Conservation (phyloP, 352 stramenopile species). For the Globisporangium splendens region DNA sequence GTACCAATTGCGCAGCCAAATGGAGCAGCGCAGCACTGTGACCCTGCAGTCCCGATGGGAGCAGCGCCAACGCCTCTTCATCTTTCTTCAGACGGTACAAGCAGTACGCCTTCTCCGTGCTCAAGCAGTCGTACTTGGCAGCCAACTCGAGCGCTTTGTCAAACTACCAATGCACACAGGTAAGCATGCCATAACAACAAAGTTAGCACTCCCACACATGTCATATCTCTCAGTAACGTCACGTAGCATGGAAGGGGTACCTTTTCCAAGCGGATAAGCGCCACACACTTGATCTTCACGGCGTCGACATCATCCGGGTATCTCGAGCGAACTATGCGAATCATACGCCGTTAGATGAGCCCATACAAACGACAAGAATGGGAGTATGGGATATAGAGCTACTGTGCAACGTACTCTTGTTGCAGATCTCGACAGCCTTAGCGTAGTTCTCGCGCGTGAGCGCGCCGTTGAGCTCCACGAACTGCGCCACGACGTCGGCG, state of each 20-base stretch:
- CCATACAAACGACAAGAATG: neutral
- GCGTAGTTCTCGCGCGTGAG: constrained; percentile 78
- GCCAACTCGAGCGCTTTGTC: constrained; percentile 82
- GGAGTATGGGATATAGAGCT: neutral
- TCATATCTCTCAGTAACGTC: neutral
- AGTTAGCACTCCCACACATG: neutral
- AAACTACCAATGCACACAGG: constrained; percentile 37
- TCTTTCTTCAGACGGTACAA: constrained; percentile 79
- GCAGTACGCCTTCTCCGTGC: constrained; percentile 71
- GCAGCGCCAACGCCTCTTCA: constrained; percentile 48
- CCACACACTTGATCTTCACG: constrained; percentile 80
- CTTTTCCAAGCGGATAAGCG: constrained; percentile 80
- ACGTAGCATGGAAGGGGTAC: constrained; percentile 14
- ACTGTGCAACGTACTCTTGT: constrained; percentile 63
- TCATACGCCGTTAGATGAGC: neutral
- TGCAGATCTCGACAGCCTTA: constrained; percentile 79
- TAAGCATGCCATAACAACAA: constrained; percentile 4
- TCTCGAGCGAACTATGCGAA: constrained; percentile 57
- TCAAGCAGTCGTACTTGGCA: constrained; percentile 62
- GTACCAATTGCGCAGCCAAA: constrained; percentile 65
- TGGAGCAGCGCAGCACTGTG: constrained; percentile 51
- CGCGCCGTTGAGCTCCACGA: constrained; percentile 72
- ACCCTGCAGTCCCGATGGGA: constrained; percentile 26
- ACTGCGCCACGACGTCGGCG: constrained; percentile 45
- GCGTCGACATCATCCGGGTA: constrained; percentile 68